phyloP scores from a whole-genome alignment of 2,329 filamentous ascomycete species.

The Claviceps pusilla region DNA sequence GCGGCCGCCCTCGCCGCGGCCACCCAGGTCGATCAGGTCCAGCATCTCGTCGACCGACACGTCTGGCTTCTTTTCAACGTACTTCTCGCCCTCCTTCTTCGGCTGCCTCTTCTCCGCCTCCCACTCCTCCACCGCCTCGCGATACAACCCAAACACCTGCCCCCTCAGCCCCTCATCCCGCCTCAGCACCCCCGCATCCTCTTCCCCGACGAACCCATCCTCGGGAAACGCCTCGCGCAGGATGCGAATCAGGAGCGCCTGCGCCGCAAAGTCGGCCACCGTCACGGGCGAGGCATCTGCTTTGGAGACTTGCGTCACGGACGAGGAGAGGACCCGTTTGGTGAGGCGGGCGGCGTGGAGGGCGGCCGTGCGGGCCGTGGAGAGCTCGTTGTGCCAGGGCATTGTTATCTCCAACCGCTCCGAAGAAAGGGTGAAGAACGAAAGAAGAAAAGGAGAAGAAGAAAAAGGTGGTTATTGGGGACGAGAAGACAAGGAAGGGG shows the following conservation, averaged over 20 bases:
- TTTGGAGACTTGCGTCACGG: conserved; percentile 38
- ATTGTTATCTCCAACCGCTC: too few species aligned
- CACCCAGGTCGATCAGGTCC: conserved; percentile 44
- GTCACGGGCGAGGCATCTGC: conserved; percentile 46
- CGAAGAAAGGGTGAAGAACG: neutral
- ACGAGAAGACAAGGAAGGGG: too few species aligned
- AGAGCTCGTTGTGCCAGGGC: conserved; percentile 15
- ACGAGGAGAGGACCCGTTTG: conserved; percentile 28
- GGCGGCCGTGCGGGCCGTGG: conserved; percentile 29
- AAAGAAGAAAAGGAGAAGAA: neutral
- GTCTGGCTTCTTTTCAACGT: conserved; percentile 10
- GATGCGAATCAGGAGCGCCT: conserved; percentile 44
- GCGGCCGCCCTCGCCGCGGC: conserved; percentile 21
- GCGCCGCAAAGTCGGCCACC: conserved; percentile 47
- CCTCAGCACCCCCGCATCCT: conserved; percentile 38
- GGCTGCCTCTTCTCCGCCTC: neutral
- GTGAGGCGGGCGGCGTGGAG: conserved; percentile 43
- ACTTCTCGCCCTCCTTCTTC: neutral
- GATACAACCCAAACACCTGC: conserved; percentile 41
- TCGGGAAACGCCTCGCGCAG: conserved; percentile 37
- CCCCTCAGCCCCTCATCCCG: conserved; percentile 30
- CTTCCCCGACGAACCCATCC: conserved; percentile 47
- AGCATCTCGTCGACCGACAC: conserved; percentile 38
- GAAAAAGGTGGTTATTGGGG: too few species aligned
- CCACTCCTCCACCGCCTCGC: conserved; percentile 9